phyloP scores from a whole-genome alignment of 495 filamentous ascomycete genomes.

The Aspergillus carlsbadensis region DNA sequence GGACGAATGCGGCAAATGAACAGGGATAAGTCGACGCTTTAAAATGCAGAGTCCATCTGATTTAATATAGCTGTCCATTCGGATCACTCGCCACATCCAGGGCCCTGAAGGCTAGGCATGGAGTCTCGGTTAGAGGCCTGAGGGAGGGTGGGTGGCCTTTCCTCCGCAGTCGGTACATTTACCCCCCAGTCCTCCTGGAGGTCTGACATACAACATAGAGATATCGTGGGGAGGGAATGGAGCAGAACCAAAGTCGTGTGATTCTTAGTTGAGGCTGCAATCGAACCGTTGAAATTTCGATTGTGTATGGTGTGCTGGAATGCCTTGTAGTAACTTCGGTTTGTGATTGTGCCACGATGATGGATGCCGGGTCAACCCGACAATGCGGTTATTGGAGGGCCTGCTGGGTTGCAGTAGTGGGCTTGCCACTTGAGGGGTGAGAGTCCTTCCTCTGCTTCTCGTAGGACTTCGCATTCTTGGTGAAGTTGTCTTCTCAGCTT shows the following conservation, averaged over 20 bases:
- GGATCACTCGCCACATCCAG: slow-evolving; percentile 7
- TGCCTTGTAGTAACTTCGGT: not conserved
- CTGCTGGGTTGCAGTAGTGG: not conserved
- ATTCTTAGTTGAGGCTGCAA: not conserved
- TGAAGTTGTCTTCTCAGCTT: too few species aligned
- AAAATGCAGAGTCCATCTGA: not conserved
- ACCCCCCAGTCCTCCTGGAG: not conserved
- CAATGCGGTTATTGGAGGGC: slow-evolving; percentile 18
- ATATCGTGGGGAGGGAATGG: not conserved
- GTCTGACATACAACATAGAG: not conserved
- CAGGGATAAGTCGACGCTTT: slow-evolving; percentile 10
- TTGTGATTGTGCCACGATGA: not conserved
- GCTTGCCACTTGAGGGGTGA: not conserved
- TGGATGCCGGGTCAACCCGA: slow-evolving; percentile 21
- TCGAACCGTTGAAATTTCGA: not conserved
- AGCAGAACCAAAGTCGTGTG: not conserved
- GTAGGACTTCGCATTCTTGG: too few species aligned
- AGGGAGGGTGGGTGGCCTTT: not conserved
- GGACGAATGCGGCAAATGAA: slow-evolving; percentile 11
- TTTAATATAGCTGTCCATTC: not conserved
- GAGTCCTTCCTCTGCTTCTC: too few species aligned
- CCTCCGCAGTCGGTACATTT: not conserved
- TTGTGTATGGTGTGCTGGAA: not conserved
- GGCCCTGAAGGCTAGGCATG: not conserved
- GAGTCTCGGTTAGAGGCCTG: not conserved